Evolutionary conservation across 1,284 basidiomycete species (phyloP), one percentile per base, ranked within the genome.

Genomic region (Moesziomyces antarcticus): DNA sequence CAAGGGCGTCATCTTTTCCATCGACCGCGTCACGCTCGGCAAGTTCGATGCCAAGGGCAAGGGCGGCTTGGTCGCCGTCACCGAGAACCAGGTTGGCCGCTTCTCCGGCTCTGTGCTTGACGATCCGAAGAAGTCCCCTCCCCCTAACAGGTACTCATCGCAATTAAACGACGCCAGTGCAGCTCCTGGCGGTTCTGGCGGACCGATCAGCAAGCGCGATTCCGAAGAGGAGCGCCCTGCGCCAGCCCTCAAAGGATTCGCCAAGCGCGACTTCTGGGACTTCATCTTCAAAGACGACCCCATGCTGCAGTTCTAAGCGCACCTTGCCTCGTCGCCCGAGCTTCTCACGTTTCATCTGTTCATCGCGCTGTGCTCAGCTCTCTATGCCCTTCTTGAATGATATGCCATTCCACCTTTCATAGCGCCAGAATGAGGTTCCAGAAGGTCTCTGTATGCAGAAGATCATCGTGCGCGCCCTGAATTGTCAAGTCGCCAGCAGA

Each of bases 391-490:
- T 2, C 9, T 21, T n/a, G 20, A 21, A 21, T 44, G 30, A 3
- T 24, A 44, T 44, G 42, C 10, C 22, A 20, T 24, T 24, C 16
- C 42, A 9, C 5, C 0, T n/a, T 25, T 46, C 27, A 70, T 2
- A 60, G 42, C 0, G 43, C 22, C 25, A 61, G 62, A 16, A 71
- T 30, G 24, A 65, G 57, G 40, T 65, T 33, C 61, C 61, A 71
- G 50, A 71, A 71, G 3, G 55, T 65, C 44, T 65, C 53, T 18
- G 62, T 58, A 51, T 65, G 68, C 22, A 60, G 42, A 14, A 71
- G 56, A 41, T 58, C 62, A 24, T 71, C 68, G 51, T 71, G 68
- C 16, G 54, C 68, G 41, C 62, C 61, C 65, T 68, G 47, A 48
- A 1, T n/a, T 3, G 22, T 18, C 9, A 22, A 20, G 13, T 11